Evolutionary conservation across 352 stramenopile genomes (phyloP).

Genomic region (Phytophthora cryptogea): DNA sequence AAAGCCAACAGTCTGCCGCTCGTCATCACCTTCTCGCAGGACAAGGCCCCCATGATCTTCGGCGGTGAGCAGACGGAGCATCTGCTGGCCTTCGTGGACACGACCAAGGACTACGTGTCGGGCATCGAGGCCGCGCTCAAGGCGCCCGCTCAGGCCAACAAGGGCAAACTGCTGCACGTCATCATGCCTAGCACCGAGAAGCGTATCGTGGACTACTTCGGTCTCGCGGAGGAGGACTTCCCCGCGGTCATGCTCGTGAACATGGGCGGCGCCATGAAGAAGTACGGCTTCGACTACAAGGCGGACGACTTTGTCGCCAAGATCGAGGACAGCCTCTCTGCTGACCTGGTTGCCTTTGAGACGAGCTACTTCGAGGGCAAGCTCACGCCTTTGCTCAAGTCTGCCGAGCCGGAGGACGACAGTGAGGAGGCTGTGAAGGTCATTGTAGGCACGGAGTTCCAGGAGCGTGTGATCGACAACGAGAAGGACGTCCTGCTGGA

Average conservation of each 20-base stretch:
- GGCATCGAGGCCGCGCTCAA: slow-evolving; percentile 64
- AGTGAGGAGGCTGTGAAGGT: slow-evolving; percentile 90
- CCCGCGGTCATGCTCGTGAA: slow-evolving; percentile 90
- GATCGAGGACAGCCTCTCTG: slow-evolving; percentile 47
- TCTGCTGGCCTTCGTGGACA: slow-evolving; percentile 87
- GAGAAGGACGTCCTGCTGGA: slow-evolving; percentile 92
- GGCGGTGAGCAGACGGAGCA: slow-evolving; percentile 86
- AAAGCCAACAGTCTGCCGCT: slow-evolving; percentile 84
- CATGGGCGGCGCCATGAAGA: slow-evolving; percentile 93
- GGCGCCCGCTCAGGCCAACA: slow-evolving; percentile 67
- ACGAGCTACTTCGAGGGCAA: slow-evolving; percentile 86
- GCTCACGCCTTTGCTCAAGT: slow-evolving; percentile 92
- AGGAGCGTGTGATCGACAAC: slow-evolving; percentile 86
- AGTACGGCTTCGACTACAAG: slow-evolving; percentile 87
- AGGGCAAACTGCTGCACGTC: slow-evolving; percentile 91
- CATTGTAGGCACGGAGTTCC: slow-evolving; percentile 93
- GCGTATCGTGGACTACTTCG: slow-evolving; percentile 95
- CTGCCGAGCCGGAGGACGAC: slow-evolving; percentile 89
- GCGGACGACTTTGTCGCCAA: slow-evolving; percentile 76
- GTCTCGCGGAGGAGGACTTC: slow-evolving; percentile 84
- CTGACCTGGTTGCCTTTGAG: slow-evolving; percentile 78
- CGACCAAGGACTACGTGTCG: slow-evolving; percentile 65
- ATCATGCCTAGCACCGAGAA: slow-evolving; percentile 87
- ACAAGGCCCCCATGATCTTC: slow-evolving; percentile 93
- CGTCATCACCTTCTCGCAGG: slow-evolving; percentile 90